These are phyloP conservation scores for Cyberlindnera mrakii DNA, from an alignment of 805 yeast species.

Conservation along the genomic window DNA sequence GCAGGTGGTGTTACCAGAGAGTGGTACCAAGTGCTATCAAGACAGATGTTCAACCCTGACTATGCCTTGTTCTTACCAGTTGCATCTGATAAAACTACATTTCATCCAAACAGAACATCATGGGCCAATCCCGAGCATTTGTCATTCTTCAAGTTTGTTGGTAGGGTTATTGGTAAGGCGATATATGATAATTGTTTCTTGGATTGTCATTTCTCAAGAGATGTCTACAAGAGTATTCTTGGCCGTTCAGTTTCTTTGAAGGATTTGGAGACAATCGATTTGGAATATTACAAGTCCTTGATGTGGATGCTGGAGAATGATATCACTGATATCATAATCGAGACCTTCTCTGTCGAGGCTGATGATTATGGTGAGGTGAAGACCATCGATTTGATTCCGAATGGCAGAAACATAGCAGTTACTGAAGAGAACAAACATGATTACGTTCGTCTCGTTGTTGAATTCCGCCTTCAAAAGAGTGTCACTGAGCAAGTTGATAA, in stretches of 20 bases:
- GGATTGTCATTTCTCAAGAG: conserved; percentile 93
- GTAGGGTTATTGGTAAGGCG: conserved; percentile 91
- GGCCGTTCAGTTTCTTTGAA: conserved; percentile 77
- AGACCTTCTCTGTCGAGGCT: conserved; percentile 87
- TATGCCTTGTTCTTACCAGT: conserved; percentile 90
- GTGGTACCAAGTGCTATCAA: conserved; percentile 90
- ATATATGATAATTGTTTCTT: conserved; percentile 78
- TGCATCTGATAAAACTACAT: conserved; percentile 85
- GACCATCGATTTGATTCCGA: conserved; percentile 71
- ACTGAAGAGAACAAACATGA: conserved; percentile 89
- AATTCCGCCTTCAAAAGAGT: conserved; percentile 75
- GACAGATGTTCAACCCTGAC: conserved; percentile 95
- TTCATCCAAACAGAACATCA: conserved; percentile 91
- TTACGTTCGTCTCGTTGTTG: conserved; percentile 80
- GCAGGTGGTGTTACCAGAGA: conserved; percentile 98
- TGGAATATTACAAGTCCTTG: conserved; percentile 86
- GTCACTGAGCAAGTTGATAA: conserved; percentile 84
- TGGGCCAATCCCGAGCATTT: conserved; percentile 91
- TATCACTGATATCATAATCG: conserved; percentile 91
- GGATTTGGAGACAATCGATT: conserved; percentile 91
- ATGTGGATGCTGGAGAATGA: conserved; percentile 97
- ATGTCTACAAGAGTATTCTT: conserved; percentile 83
- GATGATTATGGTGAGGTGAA: conserved; percentile 92
- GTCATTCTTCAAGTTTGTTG: conserved; percentile 90
- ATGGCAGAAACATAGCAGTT: conserved; percentile 80